Conservation (phyloP, 768 basidiomycete genomes). For the Leccinum barrowsii region DNA sequence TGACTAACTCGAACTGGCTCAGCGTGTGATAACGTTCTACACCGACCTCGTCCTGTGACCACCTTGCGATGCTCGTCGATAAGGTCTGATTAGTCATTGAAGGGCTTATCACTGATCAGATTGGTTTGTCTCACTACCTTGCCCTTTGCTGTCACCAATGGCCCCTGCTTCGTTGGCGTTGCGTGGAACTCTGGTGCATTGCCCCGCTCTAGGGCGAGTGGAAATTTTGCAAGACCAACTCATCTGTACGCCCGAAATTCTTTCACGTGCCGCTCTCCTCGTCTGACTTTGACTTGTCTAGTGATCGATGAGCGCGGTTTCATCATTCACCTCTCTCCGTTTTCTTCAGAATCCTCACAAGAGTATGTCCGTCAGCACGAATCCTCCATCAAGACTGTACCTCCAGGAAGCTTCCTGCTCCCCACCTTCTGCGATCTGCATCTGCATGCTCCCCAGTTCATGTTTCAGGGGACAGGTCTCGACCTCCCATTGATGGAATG, state of each 20-base stretch:
- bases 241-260: constrained; percentile 36
- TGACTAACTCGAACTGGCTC: not conserved
- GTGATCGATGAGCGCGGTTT: constrained; percentile 40
- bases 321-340: constrained; percentile 48
- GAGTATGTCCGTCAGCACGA: constrained; percentile 25
- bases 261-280: not conserved
- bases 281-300: constrained; percentile 15
- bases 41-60: not conserved
- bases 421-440: constrained; percentile 83
- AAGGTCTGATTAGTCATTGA: not conserved
- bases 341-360: constrained; percentile 34
- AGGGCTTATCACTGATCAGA: not conserved
- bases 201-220: constrained; percentile 48
- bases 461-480: constrained; percentile 84
- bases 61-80: not conserved
- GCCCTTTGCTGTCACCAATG: constrained; percentile 7
- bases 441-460: constrained; percentile 84
- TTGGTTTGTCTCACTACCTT: not conserved
- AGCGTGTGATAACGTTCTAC: not conserved
- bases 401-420: constrained; percentile 60
- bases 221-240: constrained; percentile 55
- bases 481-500: constrained; percentile 84
- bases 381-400: constrained; percentile 33
- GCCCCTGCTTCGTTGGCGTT: constrained; percentile 22
- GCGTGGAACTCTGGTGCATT: constrained; percentile 57